Evolutionary conservation across 805 yeast species (phyloP).

Genomic region (Kluyveromyces dobzhanskii): DNA sequence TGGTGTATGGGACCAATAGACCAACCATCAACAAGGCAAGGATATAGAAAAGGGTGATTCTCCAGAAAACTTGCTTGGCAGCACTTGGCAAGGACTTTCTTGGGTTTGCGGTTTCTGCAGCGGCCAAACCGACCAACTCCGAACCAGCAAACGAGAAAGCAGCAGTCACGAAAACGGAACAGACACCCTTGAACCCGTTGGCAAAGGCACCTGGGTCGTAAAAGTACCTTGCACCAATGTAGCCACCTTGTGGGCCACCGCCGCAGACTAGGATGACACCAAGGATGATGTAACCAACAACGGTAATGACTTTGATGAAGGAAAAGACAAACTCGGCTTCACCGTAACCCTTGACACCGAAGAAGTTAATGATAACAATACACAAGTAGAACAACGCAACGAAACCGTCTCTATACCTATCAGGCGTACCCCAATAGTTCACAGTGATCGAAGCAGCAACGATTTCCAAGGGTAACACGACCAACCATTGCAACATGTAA

Average conservation of each 20-base stretch:
- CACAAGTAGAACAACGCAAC: constrained; percentile 42
- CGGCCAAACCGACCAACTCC: constrained; percentile 44
- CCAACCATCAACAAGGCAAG: constrained; percentile 39
- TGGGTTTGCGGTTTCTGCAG: constrained; percentile 42
- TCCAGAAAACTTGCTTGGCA: constrained; percentile 49
- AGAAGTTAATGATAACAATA: constrained; percentile 41
- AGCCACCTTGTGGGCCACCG: constrained; percentile 39
- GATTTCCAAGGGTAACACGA: constrained; percentile 43
- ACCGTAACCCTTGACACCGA: constrained; percentile 50
- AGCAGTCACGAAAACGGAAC: constrained; percentile 47
- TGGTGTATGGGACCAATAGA: constrained; percentile 46
- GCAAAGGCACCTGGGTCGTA: constrained; percentile 57
- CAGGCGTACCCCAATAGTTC: constrained; percentile 39
- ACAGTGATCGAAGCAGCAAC: constrained; percentile 49
- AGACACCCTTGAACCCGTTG: constrained; percentile 43
- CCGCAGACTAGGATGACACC: constrained; percentile 44
- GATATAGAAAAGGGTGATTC: constrained; percentile 41
- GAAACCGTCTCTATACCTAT: constrained; percentile 40
- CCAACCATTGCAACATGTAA: constrained; percentile 45
- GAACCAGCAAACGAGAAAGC: constrained; percentile 49
- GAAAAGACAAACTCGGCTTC: constrained; percentile 46
- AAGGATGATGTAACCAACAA: constrained; percentile 45
- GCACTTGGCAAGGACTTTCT: constrained; percentile 42
- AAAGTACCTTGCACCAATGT: constrained; percentile 40
- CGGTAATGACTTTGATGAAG: constrained; percentile 40